Evolutionary conservation across 495 filamentous ascomycete species (phyloP).

Genomic region (Lophiotrema nucula): DNA sequence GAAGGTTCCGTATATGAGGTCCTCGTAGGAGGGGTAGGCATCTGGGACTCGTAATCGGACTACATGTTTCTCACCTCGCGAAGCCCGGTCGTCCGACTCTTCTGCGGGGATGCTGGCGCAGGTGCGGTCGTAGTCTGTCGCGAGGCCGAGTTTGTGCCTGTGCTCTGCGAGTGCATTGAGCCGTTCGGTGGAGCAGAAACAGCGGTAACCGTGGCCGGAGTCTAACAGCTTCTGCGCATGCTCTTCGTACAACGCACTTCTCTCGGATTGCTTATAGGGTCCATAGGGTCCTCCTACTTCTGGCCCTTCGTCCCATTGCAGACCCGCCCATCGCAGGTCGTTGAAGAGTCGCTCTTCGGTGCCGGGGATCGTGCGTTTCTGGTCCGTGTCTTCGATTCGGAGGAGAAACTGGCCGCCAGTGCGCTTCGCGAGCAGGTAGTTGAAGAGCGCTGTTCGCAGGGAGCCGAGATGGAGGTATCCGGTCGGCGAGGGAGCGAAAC

Average conservation of each 20-base stretch:
- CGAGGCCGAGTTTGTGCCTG: slow-evolving; percentile 57
- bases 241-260: slow-evolving; percentile 67
- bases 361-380: slow-evolving; percentile 75
- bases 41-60: slow-evolving; percentile 71
- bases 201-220: slow-evolving; percentile 78
- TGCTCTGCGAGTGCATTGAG: slow-evolving; percentile 62
- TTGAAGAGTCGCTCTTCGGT: slow-evolving; percentile 73
- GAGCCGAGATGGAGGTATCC: slow-evolving; percentile 91
- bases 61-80: slow-evolving; percentile 68
- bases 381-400: slow-evolving; percentile 93
- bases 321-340: slow-evolving; percentile 83
- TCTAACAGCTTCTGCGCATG: slow-evolving; percentile 70
- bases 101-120: slow-evolving; percentile 65
- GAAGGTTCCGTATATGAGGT: slow-evolving; percentile 68
- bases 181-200: slow-evolving; percentile 79
- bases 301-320: slow-evolving; percentile 95
- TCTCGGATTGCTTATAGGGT: slow-evolving; percentile 81
- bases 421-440: slow-evolving; percentile 80
- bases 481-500: slow-evolving; percentile 94
- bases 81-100: slow-evolving; percentile 67
- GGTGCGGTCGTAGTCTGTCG: slow-evolving; percentile 72
- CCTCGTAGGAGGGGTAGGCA: slow-evolving; percentile 59
- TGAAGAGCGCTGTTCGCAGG: slow-evolving; percentile 86
- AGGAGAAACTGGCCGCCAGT: slow-evolving; percentile 92
- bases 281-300: slow-evolving; percentile 74